phyloP scores from a whole-genome alignment of 371 early-diverging fungal species.

The Dentiscutata heterogama region DNA sequence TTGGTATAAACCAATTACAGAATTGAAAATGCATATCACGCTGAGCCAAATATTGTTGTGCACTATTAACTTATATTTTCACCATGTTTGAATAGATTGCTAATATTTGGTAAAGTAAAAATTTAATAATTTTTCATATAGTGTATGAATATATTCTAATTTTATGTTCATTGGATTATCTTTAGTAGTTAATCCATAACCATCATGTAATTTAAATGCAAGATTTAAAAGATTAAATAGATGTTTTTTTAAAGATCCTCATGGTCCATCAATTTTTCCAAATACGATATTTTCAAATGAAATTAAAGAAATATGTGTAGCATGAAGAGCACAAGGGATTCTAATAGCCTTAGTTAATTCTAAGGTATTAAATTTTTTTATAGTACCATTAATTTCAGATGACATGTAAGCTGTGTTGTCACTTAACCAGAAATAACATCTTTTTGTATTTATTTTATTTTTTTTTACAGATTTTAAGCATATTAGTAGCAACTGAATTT shows the following conservation, averaged over 20 bases:
- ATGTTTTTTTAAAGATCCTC: not conserved
- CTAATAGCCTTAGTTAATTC: not conserved
- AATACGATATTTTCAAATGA: not conserved
- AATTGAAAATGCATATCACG: not conserved
- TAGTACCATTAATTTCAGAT: not conserved
- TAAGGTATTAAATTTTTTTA: not conserved
- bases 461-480: not conserved
- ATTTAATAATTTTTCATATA: conserved; percentile 1
- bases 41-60: not conserved
- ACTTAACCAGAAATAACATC: conserved; percentile 21
- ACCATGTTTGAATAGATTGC: not conserved
- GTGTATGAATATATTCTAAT: not conserved
- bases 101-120: not conserved
- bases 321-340: not conserved
- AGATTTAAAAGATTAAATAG: not conserved
- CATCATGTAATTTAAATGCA: conserved; percentile 12
- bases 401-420: conserved; percentile 21
- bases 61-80: not conserved
- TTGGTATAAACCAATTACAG: conserved; percentile 1
- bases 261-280: conserved; percentile 11
- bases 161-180: conserved; percentile 23
- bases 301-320: not conserved
- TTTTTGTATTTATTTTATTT: not conserved
- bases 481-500: not conserved
- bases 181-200: not conserved